A percentile compares a stretch with the other conserved stretches of the same genome.
Conservation (phyloP, 2,329 filamentous ascomycete species). For the Monosporascus cannonballus region DNA sequence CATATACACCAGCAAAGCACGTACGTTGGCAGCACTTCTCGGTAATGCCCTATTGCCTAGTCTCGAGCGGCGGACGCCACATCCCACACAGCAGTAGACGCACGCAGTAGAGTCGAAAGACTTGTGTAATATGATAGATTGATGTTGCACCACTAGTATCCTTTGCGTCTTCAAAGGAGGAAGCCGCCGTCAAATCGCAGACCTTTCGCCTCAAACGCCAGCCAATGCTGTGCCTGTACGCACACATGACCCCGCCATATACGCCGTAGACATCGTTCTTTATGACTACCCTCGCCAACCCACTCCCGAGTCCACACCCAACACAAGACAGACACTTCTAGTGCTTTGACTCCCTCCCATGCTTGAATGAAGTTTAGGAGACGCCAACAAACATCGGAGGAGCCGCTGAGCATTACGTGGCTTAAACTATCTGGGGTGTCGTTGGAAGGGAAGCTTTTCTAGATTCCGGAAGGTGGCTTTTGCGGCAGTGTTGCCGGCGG, state of each 20-base stretch:
- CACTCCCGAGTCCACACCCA: conserved; percentile 9
- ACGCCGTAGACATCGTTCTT: conserved; percentile 20
- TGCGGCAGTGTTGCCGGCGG: conserved; percentile 50
- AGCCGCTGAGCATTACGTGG: background rate
- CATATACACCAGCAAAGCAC: no score
- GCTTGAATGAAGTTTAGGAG: background rate
- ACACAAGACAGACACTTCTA: background rate
- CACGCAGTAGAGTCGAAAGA: background rate
- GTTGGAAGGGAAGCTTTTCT: conserved; percentile 21
- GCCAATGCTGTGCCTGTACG: conserved; percentile 18
- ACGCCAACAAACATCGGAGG: background rate
- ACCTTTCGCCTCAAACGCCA: conserved; percentile 20
- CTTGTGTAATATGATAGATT: background rate
- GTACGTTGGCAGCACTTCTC: no score
- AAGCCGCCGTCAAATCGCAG: background rate
- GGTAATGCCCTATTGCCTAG: no score
- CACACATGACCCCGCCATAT: conserved; percentile 19
- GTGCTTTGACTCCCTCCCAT: background rate
- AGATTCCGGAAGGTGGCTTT: conserved; percentile 48
- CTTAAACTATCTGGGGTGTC: background rate
- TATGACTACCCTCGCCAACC: conserved; percentile 17
- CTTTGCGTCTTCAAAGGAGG: background rate
- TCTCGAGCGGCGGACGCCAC: no score
- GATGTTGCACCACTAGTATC: background rate
- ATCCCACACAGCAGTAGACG: no score